Evolutionary conservation across 306 rosid species (phyloP), one percentile per base, ranked within the genome.

Genomic region (Sechiopsis laciniata): DNA sequence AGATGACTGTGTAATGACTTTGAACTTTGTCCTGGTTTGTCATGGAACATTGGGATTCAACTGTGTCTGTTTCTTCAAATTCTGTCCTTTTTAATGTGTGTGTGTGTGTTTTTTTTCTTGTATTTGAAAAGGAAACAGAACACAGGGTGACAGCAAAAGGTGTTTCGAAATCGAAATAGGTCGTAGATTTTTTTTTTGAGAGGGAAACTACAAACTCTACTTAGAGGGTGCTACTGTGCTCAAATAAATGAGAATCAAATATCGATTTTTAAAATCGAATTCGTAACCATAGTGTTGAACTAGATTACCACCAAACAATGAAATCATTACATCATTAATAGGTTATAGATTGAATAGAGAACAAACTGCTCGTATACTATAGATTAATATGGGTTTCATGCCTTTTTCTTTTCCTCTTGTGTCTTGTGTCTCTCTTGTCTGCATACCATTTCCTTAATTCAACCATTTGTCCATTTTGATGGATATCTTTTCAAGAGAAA

Each of bases 1-100:
- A 70, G 58, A 52, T 70, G 74, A 70, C 74, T 24, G 46, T 24
- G 46, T 50, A 70, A 51, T 70, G 24, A 70, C 60, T 70, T 51
- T 16, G 74, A 50, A 70, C 74, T 52, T 52, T 70, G 57, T 48
- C 73, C 22, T 68, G 73, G 35, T 66, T 21, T 68, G 74, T 69
- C 74, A 20, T 69, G 74, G 74, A 50, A 69, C 73, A 15, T 69
- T 69, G 59, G 74, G 74, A 69, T 69, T 69, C 74, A 51, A 70
- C 52, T 46, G 58, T 51, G 58, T 70, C 74, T 51, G 5, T 51
- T 70, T 70, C 74, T 70, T 51, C 74, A 15, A 51, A 52, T 70
- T 15, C 15, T 51, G 12, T 5, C 19, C 9, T 40, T 22, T 26
- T 11, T 10, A n/a, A n/a, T n/a, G n/a, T n/a, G n/a, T n/a, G n/a